Evolutionary conservation across 306 rosid genomes (phyloP).

Genomic region (Glycine latifolia): DNA sequence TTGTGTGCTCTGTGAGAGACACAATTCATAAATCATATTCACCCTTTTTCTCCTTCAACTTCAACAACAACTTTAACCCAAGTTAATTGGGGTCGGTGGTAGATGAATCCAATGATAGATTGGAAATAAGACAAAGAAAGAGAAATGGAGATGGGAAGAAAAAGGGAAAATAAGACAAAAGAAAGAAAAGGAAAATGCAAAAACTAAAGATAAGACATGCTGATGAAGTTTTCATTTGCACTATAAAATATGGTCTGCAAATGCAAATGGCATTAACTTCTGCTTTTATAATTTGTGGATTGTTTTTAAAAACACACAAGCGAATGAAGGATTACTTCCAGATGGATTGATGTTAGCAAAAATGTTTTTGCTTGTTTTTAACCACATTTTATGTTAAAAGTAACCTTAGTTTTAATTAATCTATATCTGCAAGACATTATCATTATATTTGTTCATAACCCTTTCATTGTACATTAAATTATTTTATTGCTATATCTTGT

Average conservation of each 20-base stretch:
- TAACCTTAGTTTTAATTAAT: not conserved
- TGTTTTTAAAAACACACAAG: not conserved
- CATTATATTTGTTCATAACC: conserved; percentile 1
- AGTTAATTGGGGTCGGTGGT: too few species aligned
- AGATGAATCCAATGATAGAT: too few species aligned
- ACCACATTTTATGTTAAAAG: not conserved
- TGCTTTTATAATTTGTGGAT: not conserved
- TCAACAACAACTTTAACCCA: too few species aligned
- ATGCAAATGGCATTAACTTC: not conserved
- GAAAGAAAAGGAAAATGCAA: conserved; percentile 1
- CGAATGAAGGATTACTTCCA: not conserved
- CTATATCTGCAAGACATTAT: not conserved
- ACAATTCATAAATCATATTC: too few species aligned
- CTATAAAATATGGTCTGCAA: conserved; percentile 1
- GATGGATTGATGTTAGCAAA: not conserved
- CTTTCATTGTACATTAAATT: not conserved
- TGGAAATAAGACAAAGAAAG: too few species aligned
- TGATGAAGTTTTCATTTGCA: not conserved
- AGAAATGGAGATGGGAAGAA: too few species aligned
- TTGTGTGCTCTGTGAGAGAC: too few species aligned
- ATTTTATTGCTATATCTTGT: conserved; percentile 31
- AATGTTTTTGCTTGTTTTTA: not conserved
- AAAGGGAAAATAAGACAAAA: too few species aligned
- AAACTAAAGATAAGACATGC: not conserved
- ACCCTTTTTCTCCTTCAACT: too few species aligned